Conservation (phyloP, 441 rosid species). For the Rhodomyrtus psidioides region DNA sequence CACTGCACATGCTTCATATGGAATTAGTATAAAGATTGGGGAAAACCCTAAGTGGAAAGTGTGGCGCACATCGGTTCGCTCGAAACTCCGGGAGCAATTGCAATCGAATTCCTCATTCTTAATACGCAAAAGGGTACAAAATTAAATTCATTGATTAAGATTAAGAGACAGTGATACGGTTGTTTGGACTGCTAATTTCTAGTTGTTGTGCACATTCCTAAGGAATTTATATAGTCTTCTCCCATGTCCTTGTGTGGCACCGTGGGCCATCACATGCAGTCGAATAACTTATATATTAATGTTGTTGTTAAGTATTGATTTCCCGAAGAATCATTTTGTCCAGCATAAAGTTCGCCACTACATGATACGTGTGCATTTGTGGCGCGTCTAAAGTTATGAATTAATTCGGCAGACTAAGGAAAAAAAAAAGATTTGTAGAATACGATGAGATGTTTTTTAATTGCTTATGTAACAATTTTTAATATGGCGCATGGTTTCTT, state of each 20-base stretch:
- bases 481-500: not conserved
- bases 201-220: not conserved
- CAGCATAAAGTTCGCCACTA: not conserved
- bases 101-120: not conserved
- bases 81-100: not conserved
- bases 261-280: not conserved
- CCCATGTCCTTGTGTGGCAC: not conserved
- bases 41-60: not conserved
- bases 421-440: not conserved
- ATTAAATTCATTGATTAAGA: not conserved
- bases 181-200: not conserved
- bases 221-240: not conserved
- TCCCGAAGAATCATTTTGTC: not conserved
- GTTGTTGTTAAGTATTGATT: not conserved
- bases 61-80: not conserved
- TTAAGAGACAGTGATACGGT: not conserved
- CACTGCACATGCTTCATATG: slow-evolving; percentile 13
- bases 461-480: not conserved
- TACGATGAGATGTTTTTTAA: not conserved
- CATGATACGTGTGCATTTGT: not conserved
- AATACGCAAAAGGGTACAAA: not conserved
- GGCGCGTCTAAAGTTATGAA: not conserved
- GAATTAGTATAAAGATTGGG: not conserved
- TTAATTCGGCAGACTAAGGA: not conserved
- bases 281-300: not conserved